Evolutionary conservation across 2,329 filamentous ascomycete genomes (phyloP), one percentile per base, ranked within the genome.

Genomic region (Epichloe scottii): DNA sequence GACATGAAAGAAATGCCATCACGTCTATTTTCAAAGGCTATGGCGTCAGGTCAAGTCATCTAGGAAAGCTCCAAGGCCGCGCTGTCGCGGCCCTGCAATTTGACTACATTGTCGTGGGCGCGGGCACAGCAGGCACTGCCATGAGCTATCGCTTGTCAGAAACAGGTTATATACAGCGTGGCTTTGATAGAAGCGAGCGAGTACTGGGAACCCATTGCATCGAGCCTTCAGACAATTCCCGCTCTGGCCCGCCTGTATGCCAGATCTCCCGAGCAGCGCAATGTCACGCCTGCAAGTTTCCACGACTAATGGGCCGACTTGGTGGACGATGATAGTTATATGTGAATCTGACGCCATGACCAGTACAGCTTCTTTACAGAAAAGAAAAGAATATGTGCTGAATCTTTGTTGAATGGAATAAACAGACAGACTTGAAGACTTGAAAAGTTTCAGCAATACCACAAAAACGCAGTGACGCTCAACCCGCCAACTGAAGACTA

Each of bases 61-160:
- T 11, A n/a, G 46, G 46, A 15, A 30, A 19, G 17, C 0, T 26
- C 6, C 46, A 35, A 19, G 35, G 46, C 7, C 14, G 30, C n/a
- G 3, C 17, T 3, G 14, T n/a, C 15, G 21, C 35, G 21, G 4
- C 19, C n/a, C 34, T 39, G 37, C 2, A 30, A 30, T 40, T 48
- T 57, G 81, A 84, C 61, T 84, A 84, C 65, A 78, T 85, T 49
- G 70, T 85, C 34, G 73, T 82, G 33, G 81, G 81, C 4, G 76
- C 68, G n/a, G 81, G 81, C 55, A 77, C 80, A 5, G 79, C 74
- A 47, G 81, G 81, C 49, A 75, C n/a, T n/a, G 46, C 26, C 46
- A 48, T 48, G 37, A 11, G 46, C 34, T 30, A 39, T 21, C 46
- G 46, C 35, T 26, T 48, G 1, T 17, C 19, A 15, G 46, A 48